Evolutionary conservation across 2,329 filamentous ascomycete genomes (phyloP), one percentile per base, ranked within the genome.

Genomic region (Plenodomus tracheiphilus): DNA sequence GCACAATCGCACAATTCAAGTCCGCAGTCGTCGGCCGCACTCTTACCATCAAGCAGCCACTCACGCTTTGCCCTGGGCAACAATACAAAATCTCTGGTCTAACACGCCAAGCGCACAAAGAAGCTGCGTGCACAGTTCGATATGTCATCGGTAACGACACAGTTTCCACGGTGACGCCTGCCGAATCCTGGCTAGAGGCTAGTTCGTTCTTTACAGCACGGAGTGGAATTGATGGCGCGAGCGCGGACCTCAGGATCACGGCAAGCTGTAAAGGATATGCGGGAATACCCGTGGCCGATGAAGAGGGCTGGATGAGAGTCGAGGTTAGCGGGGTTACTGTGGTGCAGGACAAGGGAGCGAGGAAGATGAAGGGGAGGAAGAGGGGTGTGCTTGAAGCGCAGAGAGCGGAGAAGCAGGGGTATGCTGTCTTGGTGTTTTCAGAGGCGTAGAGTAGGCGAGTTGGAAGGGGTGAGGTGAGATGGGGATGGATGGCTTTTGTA

Each of bases 11-110:
- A 5, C 62, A 59, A 32, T 56, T 71, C 41, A 51, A 59, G 35
- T 59, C 56, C 37, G 57, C 62, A 18, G 54, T 54, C 11, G 43
- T 65, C 0, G 64, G 58, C 21, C 47, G 51, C 6, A 47, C 44
- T 8, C 39, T 67, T 25, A 53, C 41, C 9, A 49, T 69, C 25
- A 58, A 46, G 1, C 64, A 70, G 41, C 56, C 64, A 9, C 9
- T 71, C 9, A 64, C 62, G 0, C 58, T 70, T 2, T 65, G 62
- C 43, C 65, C 67, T 2, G 61, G 61, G 15, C 52, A 46, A 25
- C 44, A 56, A 32, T 68, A 70, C 53, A 16, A 30, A 7, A 41
- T 68, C 19, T 39, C 21, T 4, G 49, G 40, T 4, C 48, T 39
- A 13, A 59, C 54, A 10, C 43, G 52, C 2, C 63, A 68, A 39